A percentile compares a stretch with the other conserved stretches of the same genome.
Evolutionary conservation across 768 basidiomycete genomes (phyloP).

Genomic region (Lepiota venenata): DNA sequence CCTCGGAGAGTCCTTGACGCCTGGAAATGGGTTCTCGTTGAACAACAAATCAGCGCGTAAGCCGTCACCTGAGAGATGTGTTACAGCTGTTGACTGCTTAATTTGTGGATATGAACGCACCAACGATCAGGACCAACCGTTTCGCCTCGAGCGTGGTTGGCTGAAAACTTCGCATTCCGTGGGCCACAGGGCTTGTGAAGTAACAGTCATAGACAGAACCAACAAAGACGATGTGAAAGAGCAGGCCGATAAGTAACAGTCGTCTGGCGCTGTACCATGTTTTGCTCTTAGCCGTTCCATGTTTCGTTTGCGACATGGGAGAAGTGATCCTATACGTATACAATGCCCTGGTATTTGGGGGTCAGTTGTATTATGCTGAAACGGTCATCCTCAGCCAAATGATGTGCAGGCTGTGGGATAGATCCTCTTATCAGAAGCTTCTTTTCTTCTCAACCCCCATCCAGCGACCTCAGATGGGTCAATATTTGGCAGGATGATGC

Average conservation of each 20-base stretch:
- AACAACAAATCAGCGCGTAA: conserved; percentile 80
- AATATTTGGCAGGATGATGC: too few species aligned
- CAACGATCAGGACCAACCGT: conserved; percentile 77
- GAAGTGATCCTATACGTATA: too few species aligned
- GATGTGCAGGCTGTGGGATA: too few species aligned
- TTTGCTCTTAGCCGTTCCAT: conserved; percentile 3
- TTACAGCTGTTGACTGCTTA: neutral
- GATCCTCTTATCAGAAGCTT: too few species aligned
- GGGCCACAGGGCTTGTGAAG: conserved; percentile 79
- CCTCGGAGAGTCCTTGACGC: conserved; percentile 46
- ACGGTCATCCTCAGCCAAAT: too few species aligned
- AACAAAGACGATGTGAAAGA: conserved; percentile 74
- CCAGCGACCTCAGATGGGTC: too few species aligned
- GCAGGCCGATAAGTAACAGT: conserved; percentile 59
- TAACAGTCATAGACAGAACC: conserved; percentile 83
- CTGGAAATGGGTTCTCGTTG: conserved; percentile 54
- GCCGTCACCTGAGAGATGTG: conserved; percentile 59
- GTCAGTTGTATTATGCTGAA: too few species aligned
- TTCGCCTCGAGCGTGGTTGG: conserved; percentile 50
- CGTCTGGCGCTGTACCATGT: conserved; percentile 33
- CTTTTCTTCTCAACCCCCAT: too few species aligned
- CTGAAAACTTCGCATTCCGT: conserved; percentile 65
- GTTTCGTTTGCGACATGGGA: neutral
- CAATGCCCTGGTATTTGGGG: too few species aligned
- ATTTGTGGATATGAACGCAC: conserved; percentile 27